Base-by-base conservation (phyloP, 2,329 filamentous ascomycete species). In the Eurotiales sp. region DNA sequence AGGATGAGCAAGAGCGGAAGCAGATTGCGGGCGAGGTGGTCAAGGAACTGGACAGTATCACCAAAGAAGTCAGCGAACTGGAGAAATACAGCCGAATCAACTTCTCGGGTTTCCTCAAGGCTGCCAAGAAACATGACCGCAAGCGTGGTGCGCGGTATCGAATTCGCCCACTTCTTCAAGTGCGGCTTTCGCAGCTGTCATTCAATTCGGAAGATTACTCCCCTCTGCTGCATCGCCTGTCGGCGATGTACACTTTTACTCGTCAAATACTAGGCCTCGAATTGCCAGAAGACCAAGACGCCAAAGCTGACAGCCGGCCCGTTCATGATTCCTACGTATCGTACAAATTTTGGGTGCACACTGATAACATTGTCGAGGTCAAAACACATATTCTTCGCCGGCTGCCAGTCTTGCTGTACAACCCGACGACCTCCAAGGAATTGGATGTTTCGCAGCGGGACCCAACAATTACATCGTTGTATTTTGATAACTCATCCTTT, bases 71-170 rank as follows among this genome's bases (percentile, higher is more conserved):
- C 64, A 92, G 87, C 68, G 88, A 95, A 76, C 80, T 99, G 60
- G 93, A 96, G 73, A 93, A 89, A 70, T 99, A 93, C 74, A 93
- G 90, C 71, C 88, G 86, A 58, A 86, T 96, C 75, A 99, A 99
- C 75, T 99, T 96, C 72, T 96, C 93, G 5, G 93, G 90, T 43
- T 96, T 97, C 72, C 81, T 96, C 66, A 99, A 99, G 78, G 95
- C 95, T 43, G 90, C 90, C 51, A 99, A 99, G 83, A 99, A 99
- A 75, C 93, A 99, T 72, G 93, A 99, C 72, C 88, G 93, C 59
- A 95, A 92, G 74, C 82, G 92, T 59, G 91, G 91, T 51, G 80
- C 84, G 58, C 81, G 84, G 48, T 97, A 97, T 76, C 89, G 86
- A 68, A 87, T 97, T 59, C 84, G 90, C 21, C 91, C 93, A 23